Evolutionary conservation across 352 stramenopile species (phyloP), one percentile per base, ranked within the genome.

Genomic region (Phytophthora pinifolia): DNA sequence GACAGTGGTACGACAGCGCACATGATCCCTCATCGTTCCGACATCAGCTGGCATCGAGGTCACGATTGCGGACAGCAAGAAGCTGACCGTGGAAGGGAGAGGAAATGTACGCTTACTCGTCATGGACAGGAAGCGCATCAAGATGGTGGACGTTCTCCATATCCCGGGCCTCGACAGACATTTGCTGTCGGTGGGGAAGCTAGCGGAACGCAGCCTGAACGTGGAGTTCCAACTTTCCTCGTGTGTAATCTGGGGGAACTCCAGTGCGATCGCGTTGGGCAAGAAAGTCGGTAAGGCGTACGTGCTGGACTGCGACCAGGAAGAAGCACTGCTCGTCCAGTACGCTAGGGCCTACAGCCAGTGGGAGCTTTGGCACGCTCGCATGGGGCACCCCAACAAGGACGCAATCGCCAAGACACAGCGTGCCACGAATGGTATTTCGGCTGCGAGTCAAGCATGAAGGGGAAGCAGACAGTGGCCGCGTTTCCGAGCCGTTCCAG

Each of bases 311-410:
- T 61, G 31, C 12, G 29, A 70, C 15, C 49, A 46, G 20, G 54
- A 65, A 22, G 20, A 36, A 7, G 52, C 53, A 9, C 34, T 37
- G 22, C 43, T 59, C 9, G 58, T 64, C 7, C 35, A 65, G 6
- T 54, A 65, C 46, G 22, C 39, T 7, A 17, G 45, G 7, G 31
- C 15, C 20, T 29, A 59, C 31, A 61, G 27, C 27, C 17, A 70
- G 55, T 62, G 49, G 55, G 52, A 57, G 35, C 36, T 70, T n/a
- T 59, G 46, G 39, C 62, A 71, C 15, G 56, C 62, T 33, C 47
- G 62, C 0, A 52, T 59, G 18, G 55, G 45, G 6, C 46, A 64
- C 25, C 47, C 56, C 2, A 37, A 22, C 12, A 1, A 29, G 7
- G 29, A 49, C 22, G 27, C 22, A 22, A 25, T 41, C 5, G 17